Base-by-base conservation (phyloP, 495 filamentous ascomycete genomes). In the Xylaria palmicola region DNA sequence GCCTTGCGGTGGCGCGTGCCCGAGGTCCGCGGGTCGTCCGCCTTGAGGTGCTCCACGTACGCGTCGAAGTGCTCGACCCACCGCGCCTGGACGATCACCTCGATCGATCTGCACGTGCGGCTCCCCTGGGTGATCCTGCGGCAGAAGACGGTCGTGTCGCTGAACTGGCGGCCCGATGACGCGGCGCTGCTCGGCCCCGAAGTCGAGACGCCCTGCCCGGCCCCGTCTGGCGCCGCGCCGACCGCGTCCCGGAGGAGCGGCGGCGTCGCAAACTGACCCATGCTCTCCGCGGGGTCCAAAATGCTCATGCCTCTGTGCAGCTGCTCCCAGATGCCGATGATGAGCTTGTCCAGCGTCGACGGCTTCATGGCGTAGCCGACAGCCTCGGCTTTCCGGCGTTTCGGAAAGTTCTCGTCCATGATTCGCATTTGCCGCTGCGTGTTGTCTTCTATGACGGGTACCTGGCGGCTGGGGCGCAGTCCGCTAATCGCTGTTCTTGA, bases 31-130 rank as follows among this genome's bases (percentile, higher is more conserved):
- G 58, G 36, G 48, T 60, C 58, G 48, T n/a, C 36, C 1, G 17
- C 10, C 12, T 17, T 52, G n/a, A 60, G 47, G 39, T 60, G 27
- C 49, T 60, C 58, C 13, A 60, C 37, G 26, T 60, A 60, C 6
- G 58, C 39, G 7, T 60, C 58, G 48, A 60, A 60, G 29, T 60
- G 49, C 39, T 60, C 58, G 15, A 60, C 39, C 58, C 58, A 60
- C 20, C 58, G 58, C 13, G 48, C 58, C 15, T 60, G 58, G 5
- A 60, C 58, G 12, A 53, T 45, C 39, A 60, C 48, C 24, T 60
- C 58, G 17, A 60, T 19, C 1, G 58, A 60, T 20, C 58, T 53
- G 34, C 58, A 60, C 2, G 58, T 53, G 20, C 58, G 58, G 39
- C 58, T 60, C 26, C 48, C 58, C 20, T 54, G 58, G 10, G 58